Evolutionary conservation across 371 early-diverging fungal genomes (phyloP).

Genomic region (Zychaea mexicana): DNA sequence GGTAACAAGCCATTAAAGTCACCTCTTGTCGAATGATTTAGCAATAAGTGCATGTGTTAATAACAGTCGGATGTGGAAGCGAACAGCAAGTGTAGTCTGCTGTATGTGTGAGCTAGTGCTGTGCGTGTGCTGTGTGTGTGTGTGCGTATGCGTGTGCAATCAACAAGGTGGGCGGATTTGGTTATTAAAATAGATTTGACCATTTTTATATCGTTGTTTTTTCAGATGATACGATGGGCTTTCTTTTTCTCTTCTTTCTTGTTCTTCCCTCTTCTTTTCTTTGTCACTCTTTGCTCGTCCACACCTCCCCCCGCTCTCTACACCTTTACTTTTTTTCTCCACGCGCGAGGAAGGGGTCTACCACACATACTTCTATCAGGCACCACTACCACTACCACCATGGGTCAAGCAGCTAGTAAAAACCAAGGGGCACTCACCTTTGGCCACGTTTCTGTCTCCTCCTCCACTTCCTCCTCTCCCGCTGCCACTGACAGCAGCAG

Average conservation of each 20-base stretch:
- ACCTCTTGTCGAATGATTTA: not conserved
- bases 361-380: not conserved
- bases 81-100: too few relatives aligned
- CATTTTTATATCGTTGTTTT: slow-evolving; percentile 1
- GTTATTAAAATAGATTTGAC: not conserved
- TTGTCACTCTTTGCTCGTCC: not conserved
- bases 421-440: slow-evolving; percentile 15
- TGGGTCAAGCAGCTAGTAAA: slow-evolving; percentile 21
- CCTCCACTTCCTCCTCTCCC: not conserved
- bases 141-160: too few relatives aligned
- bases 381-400: not conserved
- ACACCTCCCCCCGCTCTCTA: too few relatives aligned
- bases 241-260: slow-evolving; percentile 4
- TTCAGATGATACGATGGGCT: not conserved
- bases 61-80: not conserved
- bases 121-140: too few relatives aligned
- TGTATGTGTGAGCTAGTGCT: too few relatives aligned
- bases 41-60: too few relatives aligned
- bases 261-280: slow-evolving; percentile 9
- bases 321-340: too few relatives aligned
- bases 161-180: not conserved
- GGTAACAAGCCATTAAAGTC: not conserved
- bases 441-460: slow-evolving; percentile 9
- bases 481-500: not conserved
- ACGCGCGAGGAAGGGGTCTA: too few relatives aligned